Evolutionary conservation across 2,329 filamentous ascomycete species (phyloP), one percentile per base, ranked within the genome.

Genomic region (Hyphodiscus sp.): DNA sequence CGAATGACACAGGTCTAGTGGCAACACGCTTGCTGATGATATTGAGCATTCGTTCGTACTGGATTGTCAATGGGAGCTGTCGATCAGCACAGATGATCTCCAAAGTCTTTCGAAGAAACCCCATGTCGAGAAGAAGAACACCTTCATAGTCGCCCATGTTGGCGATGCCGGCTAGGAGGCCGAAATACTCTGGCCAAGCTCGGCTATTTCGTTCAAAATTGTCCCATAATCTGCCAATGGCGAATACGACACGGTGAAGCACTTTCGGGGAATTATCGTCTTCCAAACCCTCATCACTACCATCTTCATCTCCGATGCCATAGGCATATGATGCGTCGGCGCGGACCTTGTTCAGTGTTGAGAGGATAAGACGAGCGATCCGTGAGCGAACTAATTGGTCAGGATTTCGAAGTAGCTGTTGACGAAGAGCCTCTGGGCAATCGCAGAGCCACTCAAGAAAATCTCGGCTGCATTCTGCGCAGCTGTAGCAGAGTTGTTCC

Each of bases 151-250:
- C 69, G 1, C 86, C 86, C 51, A 89, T 69, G 45, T 73, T 74
- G 15, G 82, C 81, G 64, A 91, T 85, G n/a, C 73, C 73, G n/a
- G 79, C 65, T 57, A 91, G 74, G n/a, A 87, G 76, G 13, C 79
- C 78, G 65, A 92, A 92, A 54, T 86, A 85, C 63, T 92, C 87
- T 43, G 84, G 80, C 89, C 89, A 94, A 2, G 86, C 79, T 53
- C 83, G 80, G 26, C 82, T 72, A 45, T 78, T 74, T 2, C 73
- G 69, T 55, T 88, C 82, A 53, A 90, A 82, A n/a, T 70, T 73
- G 2, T 77, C 71, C 80, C 82, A 89, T 2, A 89, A 68, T 20
- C 74, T 68, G 29, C 74, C 71, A 48, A 90, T 73, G 20, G 81
- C 70, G 18, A 64, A 61, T 42, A 83, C 50, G 26, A 66, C 45